These are phyloP conservation scores for Amanita pseudoporphyria DNA, from an alignment of 768 basidiomycete species.

Conservation along the genomic window DNA sequence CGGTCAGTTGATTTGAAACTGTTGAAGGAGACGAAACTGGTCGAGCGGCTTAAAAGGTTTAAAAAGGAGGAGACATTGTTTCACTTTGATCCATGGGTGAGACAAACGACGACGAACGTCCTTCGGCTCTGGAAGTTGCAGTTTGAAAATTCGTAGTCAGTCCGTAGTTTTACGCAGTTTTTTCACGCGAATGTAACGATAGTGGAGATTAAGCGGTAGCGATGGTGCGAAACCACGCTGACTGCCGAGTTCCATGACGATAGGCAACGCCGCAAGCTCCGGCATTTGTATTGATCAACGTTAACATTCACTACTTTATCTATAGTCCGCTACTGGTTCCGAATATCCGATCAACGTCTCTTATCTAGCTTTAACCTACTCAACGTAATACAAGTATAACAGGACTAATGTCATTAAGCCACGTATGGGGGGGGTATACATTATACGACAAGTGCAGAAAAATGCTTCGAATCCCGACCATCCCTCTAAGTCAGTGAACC, in stretches of 20 bases:
- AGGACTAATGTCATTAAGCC: neutral
- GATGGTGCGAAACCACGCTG: neutral
- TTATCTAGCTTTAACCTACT: neutral
- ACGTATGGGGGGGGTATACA: neutral
- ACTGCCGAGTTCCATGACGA: neutral
- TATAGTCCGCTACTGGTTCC: neutral
- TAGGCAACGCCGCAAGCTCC: neutral
- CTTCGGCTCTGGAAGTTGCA: neutral
- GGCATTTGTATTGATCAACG: no score
- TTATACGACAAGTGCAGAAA: neutral
- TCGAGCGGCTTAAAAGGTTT: constrained; percentile 8
- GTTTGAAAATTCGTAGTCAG: neutral
- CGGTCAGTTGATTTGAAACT: constrained; percentile 12
- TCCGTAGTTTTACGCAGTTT: neutral
- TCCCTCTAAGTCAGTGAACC: neutral
- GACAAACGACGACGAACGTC: neutral
- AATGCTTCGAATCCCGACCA: neutral
- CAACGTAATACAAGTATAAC: no score
- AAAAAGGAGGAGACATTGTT: neutral
- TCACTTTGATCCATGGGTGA: constrained; percentile 8
- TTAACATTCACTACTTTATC: no score
- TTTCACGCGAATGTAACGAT: no score
- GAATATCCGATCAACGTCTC: neutral
- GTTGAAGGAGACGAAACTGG: constrained; percentile 14
- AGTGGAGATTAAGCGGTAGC: neutral